Conservation (phyloP, 1,139 yeast species). For the Candida sanyaensis region DNA sequence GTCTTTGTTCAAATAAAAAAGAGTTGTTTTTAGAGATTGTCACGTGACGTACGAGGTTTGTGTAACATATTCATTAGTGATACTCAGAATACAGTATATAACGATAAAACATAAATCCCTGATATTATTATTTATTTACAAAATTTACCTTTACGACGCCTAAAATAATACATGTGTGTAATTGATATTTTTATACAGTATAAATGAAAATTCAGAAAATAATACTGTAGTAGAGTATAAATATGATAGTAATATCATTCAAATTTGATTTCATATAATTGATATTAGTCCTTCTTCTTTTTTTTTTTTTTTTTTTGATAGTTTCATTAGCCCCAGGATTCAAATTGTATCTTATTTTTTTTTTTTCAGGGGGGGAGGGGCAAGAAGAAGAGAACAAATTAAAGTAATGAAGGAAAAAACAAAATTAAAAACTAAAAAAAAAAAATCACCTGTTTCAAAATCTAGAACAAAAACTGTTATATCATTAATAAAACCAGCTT, state of each 20-base stretch:
- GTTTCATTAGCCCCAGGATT: too few relatives aligned
- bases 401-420: too few relatives aligned
- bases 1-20: too few relatives aligned
- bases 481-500: neutral
- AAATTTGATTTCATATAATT: too few relatives aligned
- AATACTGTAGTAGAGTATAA: too few relatives aligned
- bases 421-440: neutral
- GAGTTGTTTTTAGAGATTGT: too few relatives aligned
- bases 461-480: neutral
- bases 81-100: neutral
- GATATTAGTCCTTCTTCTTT: too few relatives aligned
- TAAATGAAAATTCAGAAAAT: too few relatives aligned
- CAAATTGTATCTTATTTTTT: neutral
- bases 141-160: neutral
- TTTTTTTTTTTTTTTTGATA: too few relatives aligned
- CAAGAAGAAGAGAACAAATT: neutral
- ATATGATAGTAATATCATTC: too few relatives aligned
- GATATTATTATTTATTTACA: neutral
- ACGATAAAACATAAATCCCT: neutral
- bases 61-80: neutral
- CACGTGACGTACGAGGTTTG: neutral
- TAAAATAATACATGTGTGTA: neutral
- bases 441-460: conserved; percentile 1
- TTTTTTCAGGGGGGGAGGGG: neutral
- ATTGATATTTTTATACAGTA: too few relatives aligned